Conservation (phyloP, 2,329 filamentous ascomycete species). For the Fusarium metavorans region DNA sequence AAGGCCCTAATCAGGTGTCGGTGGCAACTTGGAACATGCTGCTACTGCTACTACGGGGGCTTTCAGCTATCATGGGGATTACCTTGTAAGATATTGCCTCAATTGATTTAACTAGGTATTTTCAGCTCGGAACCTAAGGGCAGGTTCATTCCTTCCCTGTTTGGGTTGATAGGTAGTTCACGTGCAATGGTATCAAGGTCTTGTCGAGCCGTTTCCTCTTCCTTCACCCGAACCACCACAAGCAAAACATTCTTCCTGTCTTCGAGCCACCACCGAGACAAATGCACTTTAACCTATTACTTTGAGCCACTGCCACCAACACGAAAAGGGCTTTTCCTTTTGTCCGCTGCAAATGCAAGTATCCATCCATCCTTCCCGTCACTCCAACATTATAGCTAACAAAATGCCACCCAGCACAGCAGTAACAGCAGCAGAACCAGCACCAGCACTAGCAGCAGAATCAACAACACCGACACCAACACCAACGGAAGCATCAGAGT, state of each 20-base stretch:
- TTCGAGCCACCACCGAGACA: background rate
- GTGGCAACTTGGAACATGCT: too few species aligned
- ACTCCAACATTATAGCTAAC: background rate
- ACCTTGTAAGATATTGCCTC: too few species aligned
- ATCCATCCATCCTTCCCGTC: background rate
- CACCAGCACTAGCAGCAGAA: background rate
- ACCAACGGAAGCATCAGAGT: background rate
- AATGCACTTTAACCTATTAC: background rate
- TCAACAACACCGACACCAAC: background rate
- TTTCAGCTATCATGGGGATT: too few species aligned
- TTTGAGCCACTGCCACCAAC: too few species aligned
- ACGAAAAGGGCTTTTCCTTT: background rate
- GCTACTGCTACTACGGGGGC: too few species aligned
- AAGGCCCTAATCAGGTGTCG: too few species aligned
- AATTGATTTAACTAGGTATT: too few species aligned
- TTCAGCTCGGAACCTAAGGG: too few species aligned
- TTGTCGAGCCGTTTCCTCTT: background rate
- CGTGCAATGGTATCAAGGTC: background rate
- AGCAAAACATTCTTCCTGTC: background rate
- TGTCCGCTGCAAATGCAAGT: background rate
- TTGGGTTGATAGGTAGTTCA: background rate
- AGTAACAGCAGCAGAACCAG: background rate
- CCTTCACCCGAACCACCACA: background rate
- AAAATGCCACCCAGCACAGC: background rate
- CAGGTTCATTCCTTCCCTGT: fast-evolving